These are phyloP conservation scores for Kokia cookei DNA, from an alignment of 441 rosid genomes.

Conservation along the genomic window DNA sequence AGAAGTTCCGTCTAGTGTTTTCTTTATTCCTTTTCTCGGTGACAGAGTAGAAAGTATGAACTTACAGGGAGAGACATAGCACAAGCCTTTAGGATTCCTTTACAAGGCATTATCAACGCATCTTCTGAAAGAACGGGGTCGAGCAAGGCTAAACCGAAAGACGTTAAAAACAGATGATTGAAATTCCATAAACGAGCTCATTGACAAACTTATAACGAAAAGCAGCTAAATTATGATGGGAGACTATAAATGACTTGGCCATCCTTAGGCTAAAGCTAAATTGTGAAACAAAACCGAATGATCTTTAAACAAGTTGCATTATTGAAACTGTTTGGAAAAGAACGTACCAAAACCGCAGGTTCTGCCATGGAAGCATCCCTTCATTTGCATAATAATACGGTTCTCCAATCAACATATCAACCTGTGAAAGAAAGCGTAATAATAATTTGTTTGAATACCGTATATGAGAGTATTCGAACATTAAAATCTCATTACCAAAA, in stretches of 20 bases:
- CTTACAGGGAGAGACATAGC: slow-evolving; percentile 85
- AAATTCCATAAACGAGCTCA: not conserved
- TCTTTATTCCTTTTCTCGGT: not conserved
- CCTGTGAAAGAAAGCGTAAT: slow-evolving; percentile 35
- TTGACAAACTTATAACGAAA: not conserved
- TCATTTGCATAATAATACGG: slow-evolving; percentile 81
- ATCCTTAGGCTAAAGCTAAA: not conserved
- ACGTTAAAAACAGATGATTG: not conserved
- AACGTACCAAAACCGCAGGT: slow-evolving; percentile 89
- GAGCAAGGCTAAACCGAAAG: too few species aligned
- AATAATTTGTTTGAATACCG: not conserved
- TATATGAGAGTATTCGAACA: not conserved
- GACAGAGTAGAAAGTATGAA: not conserved
- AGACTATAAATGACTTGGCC: not conserved
- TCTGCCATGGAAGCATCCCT: slow-evolving; percentile 88
- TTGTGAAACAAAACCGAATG: not conserved
- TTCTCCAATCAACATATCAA: slow-evolving; percentile 83
- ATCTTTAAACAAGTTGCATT: not conserved
- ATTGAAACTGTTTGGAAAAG: not conserved
- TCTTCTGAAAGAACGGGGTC: slow-evolving; percentile 66
- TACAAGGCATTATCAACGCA: slow-evolving; percentile 68
- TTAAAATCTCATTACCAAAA: not conserved
- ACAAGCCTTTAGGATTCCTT: slow-evolving; percentile 76
- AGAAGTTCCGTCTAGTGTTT: not conserved
- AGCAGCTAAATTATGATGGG: not conserved